Evolutionary conservation across 768 basidiomycete species (phyloP), one percentile per base, ranked within the genome.

Genomic region (Phlebiopsis flavidoalba): DNA sequence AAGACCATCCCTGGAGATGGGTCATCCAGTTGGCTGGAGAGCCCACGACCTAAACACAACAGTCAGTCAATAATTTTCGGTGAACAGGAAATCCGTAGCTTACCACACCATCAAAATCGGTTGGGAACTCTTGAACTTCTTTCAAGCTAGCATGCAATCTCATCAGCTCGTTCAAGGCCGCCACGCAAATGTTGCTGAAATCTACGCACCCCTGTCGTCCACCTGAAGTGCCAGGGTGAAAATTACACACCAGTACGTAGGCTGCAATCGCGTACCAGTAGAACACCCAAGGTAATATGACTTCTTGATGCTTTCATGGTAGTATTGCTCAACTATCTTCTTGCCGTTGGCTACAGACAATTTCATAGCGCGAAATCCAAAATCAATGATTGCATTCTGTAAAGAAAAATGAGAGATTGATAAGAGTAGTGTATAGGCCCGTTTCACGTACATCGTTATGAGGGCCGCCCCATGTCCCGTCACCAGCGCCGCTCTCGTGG

Each of bases 21-120:
- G 66, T 64, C 63, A 63, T 63, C 66, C 66, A 66, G 45, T 66
- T 66, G 8, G 73, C 73, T 2, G 73, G 73, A 17, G 71, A 65
- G 5, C 72, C 72, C 31, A 71, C 66, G 40, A 73, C 67, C 64
- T 72, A 45, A 12, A 12, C 11, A 12, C 40, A 17, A 43, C 14
- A 12, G n/a, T n/a, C n/a, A 12, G 35, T n/a, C 24, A 31, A 12
- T 3, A 5, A 17, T 54, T 55, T 11, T 6, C 36, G 11, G 43
- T 8, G 11, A 31, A 31, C 6, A 2, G 26, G 26, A 31, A 40
- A 12, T 12, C 26, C 17, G 40, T 12, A 6, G 8, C 40, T 12
- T 12, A 43, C 40, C 40, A 43, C 40, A 17, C 40, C 40, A 17
- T 43, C 40, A 17, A 43, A 43, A 17, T 43, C 40, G 40, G 3